Evolutionary conservation across 768 basidiomycete species (phyloP).

Genomic region (Lentinula boryana): DNA sequence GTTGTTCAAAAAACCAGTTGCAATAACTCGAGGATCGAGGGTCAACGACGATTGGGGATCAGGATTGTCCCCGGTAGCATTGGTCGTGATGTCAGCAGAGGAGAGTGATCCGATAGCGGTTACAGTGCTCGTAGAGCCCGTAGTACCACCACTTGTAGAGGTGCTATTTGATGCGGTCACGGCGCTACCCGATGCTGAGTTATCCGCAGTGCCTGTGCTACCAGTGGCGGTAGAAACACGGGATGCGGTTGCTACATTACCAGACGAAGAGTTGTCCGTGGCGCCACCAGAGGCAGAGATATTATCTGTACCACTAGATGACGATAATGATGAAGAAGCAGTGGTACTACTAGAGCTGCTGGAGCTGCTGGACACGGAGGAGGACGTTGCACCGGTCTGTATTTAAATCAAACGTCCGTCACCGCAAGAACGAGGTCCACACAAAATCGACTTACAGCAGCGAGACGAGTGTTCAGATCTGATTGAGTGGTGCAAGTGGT

Average conservation of each 20-base stretch:
- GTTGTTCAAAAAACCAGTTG: conserved; percentile 46
- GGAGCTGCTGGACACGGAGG: neutral
- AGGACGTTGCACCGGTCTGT: conserved; percentile 23
- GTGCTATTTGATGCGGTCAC: conserved; percentile 7
- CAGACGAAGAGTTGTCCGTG: conserved; percentile 9
- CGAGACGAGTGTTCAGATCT: conserved; percentile 42
- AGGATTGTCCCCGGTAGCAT: conserved; percentile 15
- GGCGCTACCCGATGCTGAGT: conserved; percentile 3
- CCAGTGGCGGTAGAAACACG: conserved; percentile 2
- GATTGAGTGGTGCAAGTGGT: conserved; percentile 46
- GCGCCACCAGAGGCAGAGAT: conserved; percentile 7
- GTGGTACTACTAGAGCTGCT: neutral
- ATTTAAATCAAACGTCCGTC: neutral
- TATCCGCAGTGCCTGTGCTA: neutral
- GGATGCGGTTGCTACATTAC: conserved; percentile 13
- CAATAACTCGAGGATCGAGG: conserved; percentile 43
- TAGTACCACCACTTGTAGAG: conserved; percentile 8
- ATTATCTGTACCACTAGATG: neutral
- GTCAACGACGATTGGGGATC: conserved; percentile 41
- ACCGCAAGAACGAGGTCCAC: neutral
- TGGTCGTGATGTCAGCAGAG: conserved; percentile 5
- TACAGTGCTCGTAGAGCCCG: conserved; percentile 16
- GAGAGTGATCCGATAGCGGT: conserved; percentile 12
- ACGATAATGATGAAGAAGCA: conserved; percentile 1
- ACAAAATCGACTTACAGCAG: conserved; percentile 25